A percentile compares a stretch with the other conserved stretches of the same genome.
phyloP scores from a whole-genome alignment of 169 alveolate species.

The Plasmodium gaboni region DNA sequence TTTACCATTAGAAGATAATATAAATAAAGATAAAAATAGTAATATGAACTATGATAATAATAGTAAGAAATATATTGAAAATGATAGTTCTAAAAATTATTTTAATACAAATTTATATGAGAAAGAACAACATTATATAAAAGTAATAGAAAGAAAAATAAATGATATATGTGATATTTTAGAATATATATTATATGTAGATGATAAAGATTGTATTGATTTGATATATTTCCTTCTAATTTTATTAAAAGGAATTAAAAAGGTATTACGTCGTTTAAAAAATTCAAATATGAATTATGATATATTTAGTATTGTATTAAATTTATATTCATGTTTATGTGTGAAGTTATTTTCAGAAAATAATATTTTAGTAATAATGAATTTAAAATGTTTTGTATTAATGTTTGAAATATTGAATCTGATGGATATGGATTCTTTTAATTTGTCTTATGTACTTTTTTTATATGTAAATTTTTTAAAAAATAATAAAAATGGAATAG shows the following conservation, averaged over 20 bases:
- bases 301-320: conserved; percentile 44
- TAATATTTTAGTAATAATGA: conserved; percentile 19
- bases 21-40: no score
- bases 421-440: conserved; percentile 22
- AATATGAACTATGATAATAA: no score
- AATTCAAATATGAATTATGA: conserved; percentile 7
- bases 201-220: conserved; percentile 43
- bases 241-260: conserved; percentile 9
- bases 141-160: conserved; percentile 4
- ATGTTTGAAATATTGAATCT: conserved; percentile 43
- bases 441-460: conserved; percentile 48
- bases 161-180: conserved; percentile 9
- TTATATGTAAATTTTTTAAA: conserved; percentile 50
- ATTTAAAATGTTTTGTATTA: conserved; percentile 54
- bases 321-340: conserved; percentile 48
- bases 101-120: not conserved
- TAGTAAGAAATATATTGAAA: no score
- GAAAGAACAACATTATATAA: conserved; percentile 1
- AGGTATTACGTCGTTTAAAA: not conserved
- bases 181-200: conserved; percentile 17
- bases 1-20: no score
- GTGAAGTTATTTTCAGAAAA: conserved; percentile 46
- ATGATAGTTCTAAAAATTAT: no score
- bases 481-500: conserved; percentile 30
- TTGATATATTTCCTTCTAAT: conserved; percentile 21